These are phyloP conservation scores for Chlorokybus atmophyticus DNA, from an alignment of 139 green algal genomes.

Conservation along the genomic window DNA sequence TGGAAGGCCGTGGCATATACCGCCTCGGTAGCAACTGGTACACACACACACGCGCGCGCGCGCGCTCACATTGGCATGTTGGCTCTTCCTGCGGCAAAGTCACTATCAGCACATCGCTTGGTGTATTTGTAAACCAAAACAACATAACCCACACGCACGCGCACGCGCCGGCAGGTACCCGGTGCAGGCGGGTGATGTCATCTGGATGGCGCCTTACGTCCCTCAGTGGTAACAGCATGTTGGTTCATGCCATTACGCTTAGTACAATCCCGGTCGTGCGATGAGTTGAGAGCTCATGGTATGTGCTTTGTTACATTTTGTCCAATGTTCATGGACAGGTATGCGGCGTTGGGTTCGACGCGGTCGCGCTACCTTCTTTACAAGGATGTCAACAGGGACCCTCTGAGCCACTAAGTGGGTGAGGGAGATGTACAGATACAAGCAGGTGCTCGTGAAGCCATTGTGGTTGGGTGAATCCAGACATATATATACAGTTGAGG, in stretches of 20 bases:
- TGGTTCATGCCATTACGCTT: background rate
- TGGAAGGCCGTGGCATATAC: conserved; percentile 88
- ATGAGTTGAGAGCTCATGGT: background rate
- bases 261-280: background rate
- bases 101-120: too few species aligned
- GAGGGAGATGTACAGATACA: too few species aligned
- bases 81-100: too few species aligned
- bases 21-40: conserved; percentile 71
- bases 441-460: too few species aligned
- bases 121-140: too few species aligned
- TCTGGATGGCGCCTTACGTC: conserved; percentile 36
- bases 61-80: too few species aligned
- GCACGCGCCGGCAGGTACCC: conserved; percentile 20
- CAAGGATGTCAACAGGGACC: conserved; percentile 28
- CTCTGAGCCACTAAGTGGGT: too few species aligned
- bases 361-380: conserved; percentile 27
- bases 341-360: conserved; percentile 20
- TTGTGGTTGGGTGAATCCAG: too few species aligned
- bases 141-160: too few species aligned
- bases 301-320: conserved; percentile 5
- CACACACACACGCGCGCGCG: too few species aligned
- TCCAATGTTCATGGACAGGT: conserved; percentile 17
- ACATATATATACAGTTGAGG: too few species aligned
- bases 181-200: conserved; percentile 29
- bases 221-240: conserved; percentile 24